phyloP scores from a whole-genome alignment of 305 asterid species.

The Fraxinus ornus region DNA sequence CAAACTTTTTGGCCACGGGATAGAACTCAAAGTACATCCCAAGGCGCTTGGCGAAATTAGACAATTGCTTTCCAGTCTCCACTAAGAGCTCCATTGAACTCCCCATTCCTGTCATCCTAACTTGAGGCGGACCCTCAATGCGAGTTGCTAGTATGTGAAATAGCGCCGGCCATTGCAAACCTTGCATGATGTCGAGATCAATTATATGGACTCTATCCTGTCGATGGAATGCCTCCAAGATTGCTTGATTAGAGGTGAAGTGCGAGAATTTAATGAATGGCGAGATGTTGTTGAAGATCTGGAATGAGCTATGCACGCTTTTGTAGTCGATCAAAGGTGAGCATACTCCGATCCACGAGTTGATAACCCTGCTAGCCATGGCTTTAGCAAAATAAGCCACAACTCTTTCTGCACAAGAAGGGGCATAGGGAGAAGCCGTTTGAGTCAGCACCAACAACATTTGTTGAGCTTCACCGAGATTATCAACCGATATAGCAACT shows the following conservation, averaged over 20 bases:
- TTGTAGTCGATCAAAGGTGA: constrained; percentile 47
- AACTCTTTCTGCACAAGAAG: constrained; percentile 61
- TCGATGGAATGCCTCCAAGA: constrained; percentile 57
- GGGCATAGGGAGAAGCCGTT: constrained; percentile 54
- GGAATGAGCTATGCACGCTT: constrained; percentile 46
- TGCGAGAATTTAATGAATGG: constrained; percentile 74
- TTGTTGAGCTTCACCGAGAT: constrained; percentile 60
- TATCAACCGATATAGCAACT: constrained; percentile 68
- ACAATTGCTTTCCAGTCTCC: constrained; percentile 62
- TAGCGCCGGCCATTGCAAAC: constrained; percentile 79
- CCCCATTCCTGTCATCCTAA: constrained; percentile 71
- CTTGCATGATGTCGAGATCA: constrained; percentile 80
- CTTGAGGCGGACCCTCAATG: constrained; percentile 63
- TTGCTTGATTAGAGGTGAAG: constrained; percentile 74
- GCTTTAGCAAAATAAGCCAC: constrained; percentile 72
- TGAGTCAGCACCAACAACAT: constrained; percentile 68
- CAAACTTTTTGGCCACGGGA: constrained; percentile 46
- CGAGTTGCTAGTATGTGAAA: constrained; percentile 74
- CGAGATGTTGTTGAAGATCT: constrained; percentile 55
- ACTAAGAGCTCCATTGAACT: constrained; percentile 40
- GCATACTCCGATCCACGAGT: constrained; percentile 66
- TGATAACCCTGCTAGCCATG: constrained; percentile 67
- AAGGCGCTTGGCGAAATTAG: constrained; percentile 54
- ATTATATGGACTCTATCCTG: constrained; percentile 55
- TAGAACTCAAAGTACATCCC: constrained; percentile 69